Base-by-base conservation (phyloP, 179 eudicot genomes). In the Sideroxylon spinosum region DNA sequence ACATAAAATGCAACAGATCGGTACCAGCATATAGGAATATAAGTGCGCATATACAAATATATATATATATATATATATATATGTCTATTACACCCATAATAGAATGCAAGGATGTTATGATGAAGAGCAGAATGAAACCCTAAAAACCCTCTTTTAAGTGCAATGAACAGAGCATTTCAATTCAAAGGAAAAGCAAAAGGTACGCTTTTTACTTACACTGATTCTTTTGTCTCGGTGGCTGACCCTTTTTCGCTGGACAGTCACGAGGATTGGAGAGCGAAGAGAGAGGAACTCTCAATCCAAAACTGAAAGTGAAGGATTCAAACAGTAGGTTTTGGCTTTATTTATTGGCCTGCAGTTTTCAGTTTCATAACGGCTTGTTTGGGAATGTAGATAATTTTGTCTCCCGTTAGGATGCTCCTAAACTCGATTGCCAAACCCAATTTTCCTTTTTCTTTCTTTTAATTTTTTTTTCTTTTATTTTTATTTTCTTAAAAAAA, bases 1-100 rank as follows among this genome's bases (percentile, higher is more conserved):
- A 48, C 16, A 63, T 52, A 19, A 48, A 48, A 62, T 19, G 37
- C 25, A n/a, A 76, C 55, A 76, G 71, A 76, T 76, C 78, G 48
- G 71, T 8, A 37, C 44, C 78, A 22, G 14, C 20, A 75, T 9
- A 23, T 13, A 16, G 9, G 14, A 2, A 14, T 37, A 62, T 25
- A 67, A 12, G 14, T 67, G 22, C 1, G 6, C 22, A 23, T 4
- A 11, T 37, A 37, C 44, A 37, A 3, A 37, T 37, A 37, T 6
- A 9, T 4, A 37, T 37, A 37, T 37, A 37, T 6, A 9, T 4
- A 19, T 2, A 68, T 22, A 46, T 46, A 46, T 17, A 28, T 37
- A n/a, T 10, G 17, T 37, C 5, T 37, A 37, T 37, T 37, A 37
- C 2, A 3, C 44, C 44, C 44, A 37, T 37, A 3, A 37, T 25